Conservation (phyloP, 768 basidiomycete genomes). For the Tulasnella sp. region DNA sequence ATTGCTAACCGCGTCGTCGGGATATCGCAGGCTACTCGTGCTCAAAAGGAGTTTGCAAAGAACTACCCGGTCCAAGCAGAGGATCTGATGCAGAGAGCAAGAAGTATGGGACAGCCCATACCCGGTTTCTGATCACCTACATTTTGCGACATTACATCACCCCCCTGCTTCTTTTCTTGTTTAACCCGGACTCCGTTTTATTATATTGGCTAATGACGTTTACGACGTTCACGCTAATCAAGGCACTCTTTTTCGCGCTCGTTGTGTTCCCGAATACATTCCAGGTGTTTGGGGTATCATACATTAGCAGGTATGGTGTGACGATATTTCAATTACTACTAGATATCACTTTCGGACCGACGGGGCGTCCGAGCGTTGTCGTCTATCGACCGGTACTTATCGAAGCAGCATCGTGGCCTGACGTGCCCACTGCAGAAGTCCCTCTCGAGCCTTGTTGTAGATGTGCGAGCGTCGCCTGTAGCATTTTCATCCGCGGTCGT, state of each 20-base stretch:
- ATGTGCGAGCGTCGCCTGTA: too few relatives aligned
- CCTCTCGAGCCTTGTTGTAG: too few relatives aligned
- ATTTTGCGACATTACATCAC: background rate
- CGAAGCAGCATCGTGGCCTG: too few relatives aligned
- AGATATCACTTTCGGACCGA: too few relatives aligned
- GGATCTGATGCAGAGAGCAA: constrained; percentile 28
- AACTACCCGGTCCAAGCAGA: constrained; percentile 71
- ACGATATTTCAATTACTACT: too few relatives aligned
- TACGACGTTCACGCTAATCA: background rate
- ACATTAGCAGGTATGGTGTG: too few relatives aligned
- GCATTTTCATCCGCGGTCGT: too few relatives aligned
- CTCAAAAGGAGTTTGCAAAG: constrained; percentile 72
- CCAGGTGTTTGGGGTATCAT: constrained; percentile 5
- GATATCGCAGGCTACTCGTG: constrained; percentile 51
- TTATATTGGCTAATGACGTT: background rate
- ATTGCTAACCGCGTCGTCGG: constrained; percentile 4
- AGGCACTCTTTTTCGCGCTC: background rate
- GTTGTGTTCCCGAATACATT: too few relatives aligned
- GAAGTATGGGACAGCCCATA: constrained; percentile 14
- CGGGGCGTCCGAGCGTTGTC: too few relatives aligned
- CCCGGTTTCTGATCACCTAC: background rate
- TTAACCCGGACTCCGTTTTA: background rate
- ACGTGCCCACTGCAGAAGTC: too few relatives aligned
- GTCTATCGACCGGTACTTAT: too few relatives aligned
- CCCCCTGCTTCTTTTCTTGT: background rate